Conservation (phyloP, 495 filamentous ascomycete genomes). For the Penicillium simplicissimum region DNA sequence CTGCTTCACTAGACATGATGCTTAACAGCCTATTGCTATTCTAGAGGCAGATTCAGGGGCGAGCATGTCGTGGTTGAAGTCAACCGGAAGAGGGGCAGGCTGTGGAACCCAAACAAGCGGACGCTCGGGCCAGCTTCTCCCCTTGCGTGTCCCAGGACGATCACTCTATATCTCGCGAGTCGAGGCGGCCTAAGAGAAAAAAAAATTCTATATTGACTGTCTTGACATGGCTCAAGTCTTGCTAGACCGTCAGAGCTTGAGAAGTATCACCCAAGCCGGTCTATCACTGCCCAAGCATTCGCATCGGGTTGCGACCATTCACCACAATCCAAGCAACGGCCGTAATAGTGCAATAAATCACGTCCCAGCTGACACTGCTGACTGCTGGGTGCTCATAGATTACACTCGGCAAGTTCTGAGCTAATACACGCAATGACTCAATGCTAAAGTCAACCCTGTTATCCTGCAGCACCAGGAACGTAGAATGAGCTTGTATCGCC, state of each 20-base stretch:
- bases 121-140: neutral
- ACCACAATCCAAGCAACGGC: constrained; percentile 17
- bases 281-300: constrained; percentile 19
- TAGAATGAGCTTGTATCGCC: constrained; percentile 20
- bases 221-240: neutral
- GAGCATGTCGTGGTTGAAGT: neutral
- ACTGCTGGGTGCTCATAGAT: constrained; percentile 31
- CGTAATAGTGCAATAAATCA: constrained; percentile 24
- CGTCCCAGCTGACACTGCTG: constrained; percentile 37
- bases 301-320: constrained; percentile 11
- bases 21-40: neutral
- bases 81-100: neutral
- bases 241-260: neutral
- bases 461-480: constrained; percentile 13
- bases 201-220: neutral
- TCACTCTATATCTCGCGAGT: neutral
- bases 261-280: neutral
- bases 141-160: neutral
- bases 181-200: too few species aligned
- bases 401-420: constrained; percentile 13
- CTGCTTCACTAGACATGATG: constrained; percentile 4
- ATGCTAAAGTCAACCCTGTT: neutral
- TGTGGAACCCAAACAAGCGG: neutral
- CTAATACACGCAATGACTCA: constrained; percentile 8
- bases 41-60: neutral